phyloP scores from a whole-genome alignment of 106 monocot species.

The Acorus gramineus region DNA sequence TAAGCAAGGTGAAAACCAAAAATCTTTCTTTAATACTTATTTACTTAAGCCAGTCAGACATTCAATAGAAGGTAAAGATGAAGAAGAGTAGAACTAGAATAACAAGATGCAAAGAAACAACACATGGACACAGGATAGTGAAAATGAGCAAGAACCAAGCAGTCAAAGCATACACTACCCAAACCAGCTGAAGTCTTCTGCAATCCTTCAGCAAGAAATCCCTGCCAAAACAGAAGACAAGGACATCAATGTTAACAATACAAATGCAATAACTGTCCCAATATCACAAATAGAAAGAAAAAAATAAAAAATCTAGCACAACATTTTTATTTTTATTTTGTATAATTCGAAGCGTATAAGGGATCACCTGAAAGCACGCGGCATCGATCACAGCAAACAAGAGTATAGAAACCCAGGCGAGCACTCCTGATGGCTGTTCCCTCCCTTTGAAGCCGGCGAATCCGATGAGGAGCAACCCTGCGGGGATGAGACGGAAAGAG shows the following conservation, averaged over 20 bases:
- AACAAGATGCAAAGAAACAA: background rate
- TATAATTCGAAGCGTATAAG: background rate
- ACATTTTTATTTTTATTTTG: no score
- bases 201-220: constrained; percentile 94
- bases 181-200: constrained; percentile 88
- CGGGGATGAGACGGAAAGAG: constrained; percentile 66
- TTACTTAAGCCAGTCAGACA: no score
- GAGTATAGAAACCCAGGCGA: constrained; percentile 76
- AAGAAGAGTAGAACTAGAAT: background rate
- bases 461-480: constrained; percentile 63
- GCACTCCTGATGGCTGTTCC: constrained; percentile 41
- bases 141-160: background rate
- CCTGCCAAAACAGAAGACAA: constrained; percentile 30
- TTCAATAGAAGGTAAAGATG: no score
- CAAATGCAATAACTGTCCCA: background rate
- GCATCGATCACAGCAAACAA: constrained; percentile 72
- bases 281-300: background rate
- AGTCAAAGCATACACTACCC: constrained; percentile 66
- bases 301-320: background rate
- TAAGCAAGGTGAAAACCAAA: no score
- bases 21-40: no score
- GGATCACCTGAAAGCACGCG: constrained; percentile 86
- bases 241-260: background rate
- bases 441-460: constrained; percentile 59
- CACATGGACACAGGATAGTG: background rate